Percentiles rank a stretch among this genome's conserved stretches.
Conservation (phyloP, 345 rosid genomes). For the Moricandia arvensis region DNA sequence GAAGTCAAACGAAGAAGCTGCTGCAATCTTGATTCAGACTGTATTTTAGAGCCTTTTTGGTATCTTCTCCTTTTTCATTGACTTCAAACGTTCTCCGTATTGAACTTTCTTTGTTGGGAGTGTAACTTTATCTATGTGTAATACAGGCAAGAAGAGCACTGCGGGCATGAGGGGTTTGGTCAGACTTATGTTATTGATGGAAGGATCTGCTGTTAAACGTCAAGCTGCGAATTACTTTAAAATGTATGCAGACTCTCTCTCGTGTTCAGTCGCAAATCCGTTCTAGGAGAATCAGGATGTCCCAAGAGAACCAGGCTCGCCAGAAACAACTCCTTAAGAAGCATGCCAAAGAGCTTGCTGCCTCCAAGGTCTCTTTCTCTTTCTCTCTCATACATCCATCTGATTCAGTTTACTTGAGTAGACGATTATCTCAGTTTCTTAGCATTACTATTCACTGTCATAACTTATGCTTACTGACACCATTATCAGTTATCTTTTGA, state of each 20-base stretch:
- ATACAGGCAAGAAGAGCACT: constrained; percentile 45
- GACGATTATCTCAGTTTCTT: too few relatives aligned
- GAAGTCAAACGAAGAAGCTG: constrained; percentile 67
- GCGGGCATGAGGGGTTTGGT: constrained; percentile 61
- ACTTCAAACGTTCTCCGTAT: not conserved
- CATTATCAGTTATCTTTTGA: not conserved
- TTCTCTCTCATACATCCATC: constrained; percentile 1
- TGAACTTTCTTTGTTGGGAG: not conserved
- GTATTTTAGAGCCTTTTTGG: constrained; percentile 86
- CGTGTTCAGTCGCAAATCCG: constrained; percentile 89
- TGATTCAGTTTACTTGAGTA: constrained; percentile 26
- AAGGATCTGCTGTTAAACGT: constrained; percentile 77
- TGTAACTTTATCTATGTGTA: constrained; percentile 1
- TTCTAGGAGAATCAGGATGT: constrained; percentile 72
- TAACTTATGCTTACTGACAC: too few relatives aligned
- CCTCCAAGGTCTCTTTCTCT: constrained; percentile 47
- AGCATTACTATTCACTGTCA: too few relatives aligned
- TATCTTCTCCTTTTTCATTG: constrained; percentile 17
- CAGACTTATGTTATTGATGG: constrained; percentile 76
- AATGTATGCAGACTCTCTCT: constrained; percentile 86
- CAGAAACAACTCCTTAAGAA: constrained; percentile 86
- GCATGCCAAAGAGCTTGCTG: constrained; percentile 80
- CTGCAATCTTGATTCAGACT: constrained; percentile 90
- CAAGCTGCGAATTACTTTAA: constrained; percentile 74
- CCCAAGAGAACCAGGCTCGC: constrained; percentile 88